Base-by-base conservation (phyloP, 768 basidiomycete species). In the Pisolithus tinctorius region DNA sequence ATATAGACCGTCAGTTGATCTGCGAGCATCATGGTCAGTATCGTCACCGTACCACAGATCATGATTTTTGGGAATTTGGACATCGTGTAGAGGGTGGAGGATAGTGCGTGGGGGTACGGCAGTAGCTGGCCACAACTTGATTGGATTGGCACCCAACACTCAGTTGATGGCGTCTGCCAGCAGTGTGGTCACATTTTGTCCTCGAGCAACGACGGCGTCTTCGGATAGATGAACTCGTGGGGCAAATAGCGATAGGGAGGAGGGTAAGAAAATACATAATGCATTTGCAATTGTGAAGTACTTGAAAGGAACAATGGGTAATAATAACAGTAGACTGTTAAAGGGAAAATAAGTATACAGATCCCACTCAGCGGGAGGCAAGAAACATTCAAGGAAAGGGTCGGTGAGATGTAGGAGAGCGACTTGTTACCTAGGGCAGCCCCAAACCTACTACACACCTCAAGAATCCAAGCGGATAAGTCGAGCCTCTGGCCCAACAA, bases 1-100 rank as follows among this genome's bases (percentile, higher is more conserved):
- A 88, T 88, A 59, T 10, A 50, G 10, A 48, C 25, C 6, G 23
- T 23, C 23, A 41, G 23, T 3, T 16, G 20, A 29, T 43, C 47
- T 26, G n/a, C 29, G 49, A 31, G 40, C 40, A 3, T 13, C 4
- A 29, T 37, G 25, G 23, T 47, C 17, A 27, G 20, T 34, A 14
- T 14, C 34, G 23, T 41, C 40, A 25, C 17, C 20, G 14, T 36
- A 42, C 70, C 70, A 16, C 69, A 68, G 26, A 72, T 50, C 55
- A 72, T 42, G 17, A 71, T 61, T 30, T 66, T 62, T 43, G 51
- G 67, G 41, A 23, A 54, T 20, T 16, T 13, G 9, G 51, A 45
- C 64, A 66, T 64, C 7, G 47, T 34, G 49, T 38, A n/a, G 17
- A 39, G 27, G 27, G 27, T 7, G 27, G 7, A 29, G 7, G 27